Conservation (phyloP, 2,329 filamentous ascomycete species). For the Metarhizium album region DNA sequence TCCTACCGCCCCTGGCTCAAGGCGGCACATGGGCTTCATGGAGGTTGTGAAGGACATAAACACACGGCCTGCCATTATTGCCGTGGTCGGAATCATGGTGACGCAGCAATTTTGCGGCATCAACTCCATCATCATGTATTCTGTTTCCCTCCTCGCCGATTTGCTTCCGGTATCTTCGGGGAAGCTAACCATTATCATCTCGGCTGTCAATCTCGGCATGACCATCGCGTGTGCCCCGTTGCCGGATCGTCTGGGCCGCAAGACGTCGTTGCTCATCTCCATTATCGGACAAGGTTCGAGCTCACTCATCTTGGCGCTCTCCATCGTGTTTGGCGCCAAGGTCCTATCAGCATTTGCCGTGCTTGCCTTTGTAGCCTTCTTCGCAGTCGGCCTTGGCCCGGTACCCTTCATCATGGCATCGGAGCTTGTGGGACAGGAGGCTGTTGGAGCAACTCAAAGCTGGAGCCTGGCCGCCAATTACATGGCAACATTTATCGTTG, state of each 20-base stretch:
- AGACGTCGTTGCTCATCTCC: constrained; percentile 71
- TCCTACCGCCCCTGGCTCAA: neutral
- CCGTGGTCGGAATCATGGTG: constrained; percentile 83
- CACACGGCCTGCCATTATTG: constrained; percentile 65
- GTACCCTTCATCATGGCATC: constrained; percentile 91
- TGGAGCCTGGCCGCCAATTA: constrained; percentile 84
- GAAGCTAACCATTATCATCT: constrained; percentile 78
- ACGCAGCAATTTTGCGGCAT: constrained; percentile 89
- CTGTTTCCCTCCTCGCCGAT: constrained; percentile 74
- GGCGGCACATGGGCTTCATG: constrained; percentile 44
- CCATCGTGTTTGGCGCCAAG: constrained; percentile 63
- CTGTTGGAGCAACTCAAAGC: constrained; percentile 82
- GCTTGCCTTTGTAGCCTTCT: constrained; percentile 77
- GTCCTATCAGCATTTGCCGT: constrained; percentile 72
- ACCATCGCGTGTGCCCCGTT: constrained; percentile 75
- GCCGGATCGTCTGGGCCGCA: constrained; percentile 79
- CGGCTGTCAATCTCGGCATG: constrained; percentile 72
- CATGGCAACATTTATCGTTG: constrained; percentile 81
- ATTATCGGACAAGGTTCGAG: constrained; percentile 76
- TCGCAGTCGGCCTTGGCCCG: constrained; percentile 82
- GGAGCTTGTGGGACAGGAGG: constrained; percentile 82
- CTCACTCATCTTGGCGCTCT: constrained; percentile 66
- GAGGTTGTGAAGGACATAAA: constrained; percentile 56
- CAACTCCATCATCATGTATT: constrained; percentile 98
- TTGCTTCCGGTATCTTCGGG: constrained; percentile 74